phyloP scores from a whole-genome alignment of 2,329 filamentous ascomycete species.

The Mycosphaerella sp. region DNA sequence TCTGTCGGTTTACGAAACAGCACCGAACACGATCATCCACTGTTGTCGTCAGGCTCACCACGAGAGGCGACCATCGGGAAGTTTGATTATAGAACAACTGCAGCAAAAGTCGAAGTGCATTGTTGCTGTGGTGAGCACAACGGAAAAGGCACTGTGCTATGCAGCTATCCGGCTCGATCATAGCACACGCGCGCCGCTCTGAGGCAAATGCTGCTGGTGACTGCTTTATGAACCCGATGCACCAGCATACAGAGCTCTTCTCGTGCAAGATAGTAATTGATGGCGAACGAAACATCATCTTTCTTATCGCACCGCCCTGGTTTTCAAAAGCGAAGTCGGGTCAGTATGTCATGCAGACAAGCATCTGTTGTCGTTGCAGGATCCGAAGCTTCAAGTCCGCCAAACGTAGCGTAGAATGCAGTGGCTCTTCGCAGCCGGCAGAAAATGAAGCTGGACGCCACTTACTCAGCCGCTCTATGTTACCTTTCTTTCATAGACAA shows the following conservation, averaged over 20 bases:
- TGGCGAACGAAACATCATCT: background rate
- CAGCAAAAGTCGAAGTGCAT: background rate
- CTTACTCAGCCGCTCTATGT: background rate
- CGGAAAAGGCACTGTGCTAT: background rate
- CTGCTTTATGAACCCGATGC: background rate
- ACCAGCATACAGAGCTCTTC: background rate
- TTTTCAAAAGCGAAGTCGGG: background rate
- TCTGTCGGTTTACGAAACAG: background rate
- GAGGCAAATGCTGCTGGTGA: background rate
- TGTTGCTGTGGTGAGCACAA: background rate
- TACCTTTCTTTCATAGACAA: background rate
- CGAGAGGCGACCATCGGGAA: background rate
- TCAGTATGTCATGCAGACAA: background rate
- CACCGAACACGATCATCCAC: background rate
- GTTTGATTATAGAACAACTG: background rate
- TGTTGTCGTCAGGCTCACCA: background rate
- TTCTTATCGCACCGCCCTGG: background rate
- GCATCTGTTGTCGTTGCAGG: background rate
- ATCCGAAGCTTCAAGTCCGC: background rate
- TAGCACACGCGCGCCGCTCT: background rate
- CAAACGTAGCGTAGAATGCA: background rate
- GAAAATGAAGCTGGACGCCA: constrained; percentile 1
- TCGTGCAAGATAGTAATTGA: background rate
- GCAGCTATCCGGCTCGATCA: background rate
- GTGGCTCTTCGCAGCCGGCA: constrained; percentile 1